These are phyloP conservation scores for Neofusicoccum sp. DNA, from an alignment of 2,329 filamentous ascomycete species.

Conservation along the genomic window DNA sequence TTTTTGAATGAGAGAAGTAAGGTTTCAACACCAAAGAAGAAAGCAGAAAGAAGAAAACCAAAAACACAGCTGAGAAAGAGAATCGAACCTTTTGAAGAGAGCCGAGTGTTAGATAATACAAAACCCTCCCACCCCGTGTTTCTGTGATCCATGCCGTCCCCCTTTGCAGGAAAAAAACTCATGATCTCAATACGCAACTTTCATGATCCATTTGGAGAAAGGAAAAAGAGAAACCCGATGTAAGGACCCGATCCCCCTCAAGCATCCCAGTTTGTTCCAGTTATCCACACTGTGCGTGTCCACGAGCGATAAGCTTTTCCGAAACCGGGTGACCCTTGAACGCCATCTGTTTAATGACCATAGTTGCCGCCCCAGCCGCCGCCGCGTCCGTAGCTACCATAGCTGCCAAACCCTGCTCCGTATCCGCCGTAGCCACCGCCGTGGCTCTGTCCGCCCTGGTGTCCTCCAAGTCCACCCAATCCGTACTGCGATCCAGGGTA, in stretches of 20 bases:
- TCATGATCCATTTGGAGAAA: conserved; percentile 12
- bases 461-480: conserved; percentile 51
- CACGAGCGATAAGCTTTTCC: conserved; percentile 17
- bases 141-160: conserved; percentile 7
- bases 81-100: conserved; percentile 19
- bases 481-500: conserved; percentile 56
- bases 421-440: conserved; percentile 44
- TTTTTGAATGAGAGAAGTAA: conserved; percentile 16
- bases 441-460: conserved; percentile 46
- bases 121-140: conserved; percentile 15
- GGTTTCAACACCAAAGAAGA: conserved; percentile 15
- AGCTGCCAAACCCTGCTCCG: conserved; percentile 43
- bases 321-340: conserved; percentile 18
- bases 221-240: conserved; percentile 13
- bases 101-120: conserved; percentile 19
- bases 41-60: conserved; percentile 9
- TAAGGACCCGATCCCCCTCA: conserved; percentile 7
- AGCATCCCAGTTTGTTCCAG: conserved; percentile 16
- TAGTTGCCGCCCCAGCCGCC: conserved; percentile 53
- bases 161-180: neutral
- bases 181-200: conserved; percentile 18
- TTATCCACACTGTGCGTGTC: conserved; percentile 13
- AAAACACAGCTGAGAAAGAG: conserved; percentile 14
- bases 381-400: conserved; percentile 42
- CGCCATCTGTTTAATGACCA: conserved; percentile 25